Conservation (phyloP, 2,329 filamentous ascomycete genomes). For the Aspergillus terreus region DNA sequence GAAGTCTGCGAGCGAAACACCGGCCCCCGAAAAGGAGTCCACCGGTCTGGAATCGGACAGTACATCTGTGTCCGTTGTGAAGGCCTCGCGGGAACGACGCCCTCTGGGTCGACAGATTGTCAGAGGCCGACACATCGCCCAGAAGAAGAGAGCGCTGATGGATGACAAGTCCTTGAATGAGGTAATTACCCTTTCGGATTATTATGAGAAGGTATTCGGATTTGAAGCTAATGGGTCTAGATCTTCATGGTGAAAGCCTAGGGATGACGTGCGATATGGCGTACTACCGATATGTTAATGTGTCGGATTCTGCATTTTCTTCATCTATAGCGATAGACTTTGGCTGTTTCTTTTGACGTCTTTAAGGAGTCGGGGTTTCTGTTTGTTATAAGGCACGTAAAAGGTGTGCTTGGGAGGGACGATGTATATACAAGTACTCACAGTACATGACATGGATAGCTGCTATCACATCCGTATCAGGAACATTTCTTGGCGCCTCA, state of each 20-base stretch:
- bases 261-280: constrained; percentile 1
- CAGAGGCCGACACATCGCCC: constrained; percentile 77
- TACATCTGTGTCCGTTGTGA: constrained; percentile 24
- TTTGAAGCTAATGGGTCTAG: constrained; percentile 20
- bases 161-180: constrained; percentile 82
- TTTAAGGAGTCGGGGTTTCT: too few relatives aligned
- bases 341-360: too few relatives aligned
- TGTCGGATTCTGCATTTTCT: background rate
- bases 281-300: background rate
- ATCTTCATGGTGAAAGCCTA: constrained; percentile 35
- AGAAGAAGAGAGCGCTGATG: constrained; percentile 79
- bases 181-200: constrained; percentile 48
- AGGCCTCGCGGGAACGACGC: constrained; percentile 45
- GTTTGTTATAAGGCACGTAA: too few relatives aligned
- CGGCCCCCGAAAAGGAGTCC: constrained; percentile 16
- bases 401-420: too few relatives aligned
- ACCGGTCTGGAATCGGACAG: constrained; percentile 37
- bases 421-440: too few relatives aligned
- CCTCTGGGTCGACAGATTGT: constrained; percentile 66
- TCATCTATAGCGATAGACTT: background rate
- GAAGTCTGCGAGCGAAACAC: background rate
- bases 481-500: too few relatives aligned
- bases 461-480: too few relatives aligned
- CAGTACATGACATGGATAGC: too few relatives aligned
- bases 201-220: background rate